Percentiles rank a stretch among this genome's conserved stretches.
These are phyloP conservation scores for Cystobasidium ongulense DNA, from an alignment of 768 basidiomycete genomes.

Conservation along the genomic window DNA sequence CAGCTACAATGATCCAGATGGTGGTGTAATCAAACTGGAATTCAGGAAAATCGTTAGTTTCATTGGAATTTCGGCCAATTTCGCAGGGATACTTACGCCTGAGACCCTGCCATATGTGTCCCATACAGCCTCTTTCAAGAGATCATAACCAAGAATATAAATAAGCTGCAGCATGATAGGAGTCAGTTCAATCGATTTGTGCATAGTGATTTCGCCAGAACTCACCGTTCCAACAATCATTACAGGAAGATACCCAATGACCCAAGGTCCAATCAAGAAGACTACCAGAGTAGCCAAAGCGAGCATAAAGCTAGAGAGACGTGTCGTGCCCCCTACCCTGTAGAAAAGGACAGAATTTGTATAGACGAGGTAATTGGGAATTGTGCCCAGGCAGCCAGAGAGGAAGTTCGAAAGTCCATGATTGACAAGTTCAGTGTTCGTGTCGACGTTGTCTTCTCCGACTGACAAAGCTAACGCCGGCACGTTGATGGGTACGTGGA, in stretches of 20 bases:
- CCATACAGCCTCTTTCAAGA: conserved; percentile 92
- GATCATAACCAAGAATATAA: conserved; percentile 85
- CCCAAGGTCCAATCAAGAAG: conserved; percentile 72
- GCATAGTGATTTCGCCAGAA: not conserved
- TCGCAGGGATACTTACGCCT: conserved; percentile 44
- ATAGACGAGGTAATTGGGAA: conserved; percentile 52
- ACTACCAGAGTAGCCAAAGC: conserved; percentile 64
- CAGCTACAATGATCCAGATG: conserved; percentile 51
- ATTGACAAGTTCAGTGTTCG: conserved; percentile 81
- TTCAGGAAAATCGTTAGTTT: too few relatives aligned
- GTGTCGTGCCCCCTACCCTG: conserved; percentile 78
- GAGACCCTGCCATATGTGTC: conserved; percentile 84
- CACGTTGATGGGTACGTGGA: conserved; percentile 72
- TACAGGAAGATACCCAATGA: conserved; percentile 70
- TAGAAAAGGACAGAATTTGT: conserved; percentile 61
- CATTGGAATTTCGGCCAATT: not conserved
- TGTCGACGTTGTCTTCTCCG: conserved; percentile 72
- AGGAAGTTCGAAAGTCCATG: conserved; percentile 87
- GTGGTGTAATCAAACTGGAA: conserved; percentile 49
- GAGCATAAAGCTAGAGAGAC: conserved; percentile 76
- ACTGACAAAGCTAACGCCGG: conserved; percentile 85
- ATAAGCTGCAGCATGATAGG: conserved; percentile 52
- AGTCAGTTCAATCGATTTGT: not conserved
- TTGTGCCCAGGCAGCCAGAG: conserved; percentile 69
- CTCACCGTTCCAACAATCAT: conserved; percentile 37